Percentiles rank a stretch among this genome's conserved stretches.
Conservation (phyloP, 768 basidiomycete genomes). For the Lyophyllum atratum region DNA sequence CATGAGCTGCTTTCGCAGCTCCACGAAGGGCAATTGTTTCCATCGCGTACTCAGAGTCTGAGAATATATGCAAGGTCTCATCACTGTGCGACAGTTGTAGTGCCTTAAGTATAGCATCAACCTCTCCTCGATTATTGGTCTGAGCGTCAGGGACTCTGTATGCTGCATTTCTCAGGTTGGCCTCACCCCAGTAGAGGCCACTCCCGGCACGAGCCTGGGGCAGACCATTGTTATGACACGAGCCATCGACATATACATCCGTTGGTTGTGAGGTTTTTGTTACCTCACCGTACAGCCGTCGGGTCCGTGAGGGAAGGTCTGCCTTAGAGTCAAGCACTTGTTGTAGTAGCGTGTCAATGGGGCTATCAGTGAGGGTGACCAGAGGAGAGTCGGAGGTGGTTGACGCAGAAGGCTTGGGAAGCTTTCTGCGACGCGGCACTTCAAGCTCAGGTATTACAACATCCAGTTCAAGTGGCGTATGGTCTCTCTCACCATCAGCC, state of each 20-base stretch:
- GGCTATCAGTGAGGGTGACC: too few relatives aligned
- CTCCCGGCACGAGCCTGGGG: not conserved
- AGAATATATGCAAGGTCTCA: slow-evolving; percentile 2
- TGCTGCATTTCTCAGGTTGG: not conserved
- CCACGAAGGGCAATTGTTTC: not conserved
- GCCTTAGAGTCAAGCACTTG: not conserved
- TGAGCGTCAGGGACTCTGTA: slow-evolving; percentile 1
- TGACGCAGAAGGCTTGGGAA: too few relatives aligned
- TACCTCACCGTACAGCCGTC: not conserved
- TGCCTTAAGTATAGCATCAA: slow-evolving; percentile 11
- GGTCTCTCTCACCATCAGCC: not conserved
- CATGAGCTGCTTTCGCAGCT: slow-evolving; percentile 1
- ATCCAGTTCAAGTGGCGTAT: not conserved
- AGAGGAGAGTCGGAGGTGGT: too few relatives aligned
- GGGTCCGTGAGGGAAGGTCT: not conserved
- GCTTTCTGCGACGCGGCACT: too few relatives aligned
- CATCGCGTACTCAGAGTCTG: slow-evolving; percentile 18
- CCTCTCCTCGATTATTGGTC: slow-evolving; percentile 17
- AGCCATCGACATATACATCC: slow-evolving; percentile 1
- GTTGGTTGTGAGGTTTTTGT: not conserved
- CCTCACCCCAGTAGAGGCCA: slow-evolving; percentile 5
- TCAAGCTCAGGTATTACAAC: not conserved
- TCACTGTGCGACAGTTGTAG: not conserved
- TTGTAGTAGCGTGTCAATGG: too few relatives aligned
- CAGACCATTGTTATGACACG: slow-evolving; percentile 1